Evolutionary conservation across 345 rosid genomes (phyloP), one percentile per base, ranked within the genome.

Genomic region (Gossypium anomalum): DNA sequence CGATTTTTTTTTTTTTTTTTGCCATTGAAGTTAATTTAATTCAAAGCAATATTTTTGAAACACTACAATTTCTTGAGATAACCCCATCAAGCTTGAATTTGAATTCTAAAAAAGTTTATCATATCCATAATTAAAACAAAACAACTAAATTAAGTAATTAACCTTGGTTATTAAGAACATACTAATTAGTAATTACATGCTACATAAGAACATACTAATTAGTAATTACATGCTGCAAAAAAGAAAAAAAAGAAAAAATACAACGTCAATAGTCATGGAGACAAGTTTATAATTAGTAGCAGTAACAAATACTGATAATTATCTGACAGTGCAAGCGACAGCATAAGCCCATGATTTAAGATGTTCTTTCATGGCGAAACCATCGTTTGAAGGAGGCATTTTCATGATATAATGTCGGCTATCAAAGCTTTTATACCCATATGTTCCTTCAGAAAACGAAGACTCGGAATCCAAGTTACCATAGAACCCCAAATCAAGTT

Each of bases 281-380:
- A 63, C n/a, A 47, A 41, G 13, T 34, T 59, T 38, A 63, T 34
- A 62, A 62, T 7, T 1, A 67, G 53, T n/a, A 19, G n/a, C 7
- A 34, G 7, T 51, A 51, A 4, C 8, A 51, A 14, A 15, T 15
- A 4, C 22, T 69, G 16, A 12, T 2, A 41, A 49, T 71, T 69
- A 87, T 65, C 78, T 82, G 77, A 86, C 85, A 43, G 84, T 81
- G 23, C 81, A 75, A 41, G 93, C 91, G 4, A 87, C 93, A 16
- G 88, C 89, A 55, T 82, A 65, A 66, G 90, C 91, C 93, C 91
- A 87, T 11, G 85, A 84, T 75, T 79, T 87, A 76, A 89, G 88
- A 25, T 85, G 89, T 74, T 84, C 78, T 71, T 86, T 87, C 93
- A 89, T 89, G 82, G 89, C 90, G 72, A 82, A 29, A 10, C 84